Evolutionary conservation across 169 alveolate genomes (phyloP).

Genomic region (Amoebophrya sp.): DNA sequence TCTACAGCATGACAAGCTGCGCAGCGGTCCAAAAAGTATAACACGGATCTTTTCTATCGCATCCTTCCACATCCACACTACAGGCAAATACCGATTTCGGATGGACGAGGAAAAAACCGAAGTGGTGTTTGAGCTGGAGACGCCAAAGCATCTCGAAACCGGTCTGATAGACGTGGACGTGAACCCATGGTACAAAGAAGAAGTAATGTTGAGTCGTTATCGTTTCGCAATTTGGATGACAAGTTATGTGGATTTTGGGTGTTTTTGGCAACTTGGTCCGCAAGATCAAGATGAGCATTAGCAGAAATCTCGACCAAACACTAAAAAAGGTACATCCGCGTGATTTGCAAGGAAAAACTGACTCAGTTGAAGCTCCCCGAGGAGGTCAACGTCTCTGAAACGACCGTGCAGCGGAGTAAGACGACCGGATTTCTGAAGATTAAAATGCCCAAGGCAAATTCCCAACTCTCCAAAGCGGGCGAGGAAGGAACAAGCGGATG

Average conservation of each 20-base stretch:
- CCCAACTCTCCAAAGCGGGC: no score
- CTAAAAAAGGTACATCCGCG: background rate
- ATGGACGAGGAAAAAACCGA: background rate
- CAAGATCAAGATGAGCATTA: no score
- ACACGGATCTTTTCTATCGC: no score
- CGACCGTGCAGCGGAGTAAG: background rate
- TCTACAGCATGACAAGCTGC: no score
- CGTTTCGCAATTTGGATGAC: no score
- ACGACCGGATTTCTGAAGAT: background rate
- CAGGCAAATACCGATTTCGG: background rate
- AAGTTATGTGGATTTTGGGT: no score
- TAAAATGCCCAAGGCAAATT: background rate
- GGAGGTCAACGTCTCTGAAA: background rate
- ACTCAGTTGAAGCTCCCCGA: background rate
- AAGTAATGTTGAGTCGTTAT: no score
- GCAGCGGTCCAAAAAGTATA: no score
- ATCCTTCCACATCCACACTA: background rate
- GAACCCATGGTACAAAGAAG: background rate
- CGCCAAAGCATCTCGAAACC: constrained; percentile 12
- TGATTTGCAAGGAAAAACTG: background rate
- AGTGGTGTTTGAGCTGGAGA: background rate
- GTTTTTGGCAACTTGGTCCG: no score
- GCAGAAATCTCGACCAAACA: no score
- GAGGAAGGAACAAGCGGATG: no score
- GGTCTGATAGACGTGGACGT: constrained; percentile 18